phyloP scores from a whole-genome alignment of 2,329 filamentous ascomycete species.

The Dactylella cylindrospora region DNA sequence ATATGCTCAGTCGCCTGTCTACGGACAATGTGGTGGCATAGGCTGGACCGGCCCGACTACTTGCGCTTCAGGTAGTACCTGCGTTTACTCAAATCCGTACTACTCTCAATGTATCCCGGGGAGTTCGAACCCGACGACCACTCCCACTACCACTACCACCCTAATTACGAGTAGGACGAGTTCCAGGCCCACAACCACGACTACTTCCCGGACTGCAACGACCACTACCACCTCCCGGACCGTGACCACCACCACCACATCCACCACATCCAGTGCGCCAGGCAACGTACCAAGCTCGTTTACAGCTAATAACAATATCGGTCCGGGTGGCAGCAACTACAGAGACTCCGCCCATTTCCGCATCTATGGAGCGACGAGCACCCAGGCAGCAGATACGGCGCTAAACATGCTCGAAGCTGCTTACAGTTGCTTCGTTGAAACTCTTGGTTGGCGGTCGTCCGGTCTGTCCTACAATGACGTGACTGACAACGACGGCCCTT shows the following conservation, averaged over 20 bases:
- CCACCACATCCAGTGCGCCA: constrained; percentile 7
- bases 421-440: constrained; percentile 53
- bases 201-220: too few species aligned
- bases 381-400: constrained; percentile 49
- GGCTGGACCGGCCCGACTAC: constrained; percentile 53
- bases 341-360: constrained; percentile 54
- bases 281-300: constrained; percentile 47
- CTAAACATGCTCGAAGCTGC: constrained; percentile 56
- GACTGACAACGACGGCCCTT: constrained; percentile 52
- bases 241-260: constrained; percentile 7
- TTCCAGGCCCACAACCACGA: constrained; percentile 1
- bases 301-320: constrained; percentile 50
- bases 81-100: constrained; percentile 54
- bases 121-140: constrained; percentile 2
- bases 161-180: constrained; percentile 17
- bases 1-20: constrained; percentile 18
- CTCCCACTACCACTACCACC: constrained; percentile 2
- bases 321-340: constrained; percentile 50
- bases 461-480: constrained; percentile 48
- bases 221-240: constrained; percentile 6
- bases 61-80: constrained; percentile 53
- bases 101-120: constrained; percentile 55
- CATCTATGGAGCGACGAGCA: constrained; percentile 51
- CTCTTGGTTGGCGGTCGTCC: constrained; percentile 53
- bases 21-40: constrained; percentile 52